Conservation (phyloP, 2,329 filamentous ascomycete genomes). For the Lojkania enalia region DNA sequence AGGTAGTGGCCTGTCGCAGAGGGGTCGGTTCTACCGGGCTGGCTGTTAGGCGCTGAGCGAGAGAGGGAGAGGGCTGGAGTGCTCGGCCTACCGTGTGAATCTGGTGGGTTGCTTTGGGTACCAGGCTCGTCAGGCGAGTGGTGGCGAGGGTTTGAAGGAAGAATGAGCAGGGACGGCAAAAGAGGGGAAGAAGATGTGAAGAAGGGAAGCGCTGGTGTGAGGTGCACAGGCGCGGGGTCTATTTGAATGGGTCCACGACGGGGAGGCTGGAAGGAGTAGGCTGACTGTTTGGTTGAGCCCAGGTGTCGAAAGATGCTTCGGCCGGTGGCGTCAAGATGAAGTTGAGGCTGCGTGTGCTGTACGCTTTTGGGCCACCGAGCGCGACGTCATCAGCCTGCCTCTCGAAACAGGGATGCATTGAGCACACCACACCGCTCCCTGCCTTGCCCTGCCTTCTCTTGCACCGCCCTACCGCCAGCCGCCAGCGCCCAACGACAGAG, state of each 20-base stretch:
- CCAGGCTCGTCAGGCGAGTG: conserved; percentile 7
- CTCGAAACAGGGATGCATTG: too few relatives aligned
- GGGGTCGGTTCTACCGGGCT: too few relatives aligned
- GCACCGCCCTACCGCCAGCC: too few relatives aligned
- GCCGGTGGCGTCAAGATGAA: not conserved
- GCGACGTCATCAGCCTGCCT: too few relatives aligned
- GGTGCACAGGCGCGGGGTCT: conserved; percentile 2
- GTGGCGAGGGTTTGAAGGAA: conserved; percentile 4
- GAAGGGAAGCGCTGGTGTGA: not conserved
- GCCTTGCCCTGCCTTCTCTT: too few relatives aligned
- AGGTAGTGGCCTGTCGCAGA: too few relatives aligned
- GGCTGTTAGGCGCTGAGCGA: too few relatives aligned
- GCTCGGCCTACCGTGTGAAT: not conserved
- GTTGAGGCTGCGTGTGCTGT: too few relatives aligned
- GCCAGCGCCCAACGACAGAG: too few relatives aligned
- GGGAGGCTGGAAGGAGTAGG: not conserved
- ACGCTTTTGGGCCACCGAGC: too few relatives aligned
- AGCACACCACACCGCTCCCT: too few relatives aligned
- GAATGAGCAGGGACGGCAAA: conserved; percentile 7
- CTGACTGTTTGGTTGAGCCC: not conserved
- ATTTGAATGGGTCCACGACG: not conserved
- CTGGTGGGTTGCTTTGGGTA: conserved; percentile 4
- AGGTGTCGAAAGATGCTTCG: not conserved
- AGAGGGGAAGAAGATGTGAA: conserved; percentile 3
- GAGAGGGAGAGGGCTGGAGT: not conserved